Evolutionary conservation across 306 rosid species (phyloP).

Genomic region (Malus domestica): ASM211411v1 NC_041794.1:3216501-3217000

Average conservation of each 20-base stretch:
- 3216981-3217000: constrained; percentile 80
- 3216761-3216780: constrained; percentile 94
- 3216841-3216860: constrained; percentile 48
- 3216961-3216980: constrained; percentile 87
- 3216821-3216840: constrained; percentile 37
- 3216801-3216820: constrained; percentile 70
- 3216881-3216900: constrained; percentile 83
- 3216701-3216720: constrained; percentile 84
- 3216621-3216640: constrained; percentile 12
- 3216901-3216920: constrained; percentile 73
- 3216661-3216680: constrained; percentile 98
- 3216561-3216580: not conserved
- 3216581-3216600: not conserved
- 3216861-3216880: constrained; percentile 63
- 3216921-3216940: constrained; percentile 43
- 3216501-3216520: constrained; percentile 92
- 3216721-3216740: constrained; percentile 81
- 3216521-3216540: constrained; percentile 95
- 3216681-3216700: constrained; percentile 91
- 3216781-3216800: constrained; percentile 56
- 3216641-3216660: constrained; percentile 86
- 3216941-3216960: constrained; percentile 51
- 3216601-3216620: not conserved
- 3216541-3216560: not conserved
- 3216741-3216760: constrained; percentile 88